Percentiles rank a stretch among this genome's conserved stretches.
These are phyloP conservation scores for Arabis hirsuta DNA, from an alignment of 345 rosid genomes.

Conservation along the genomic window DNA sequence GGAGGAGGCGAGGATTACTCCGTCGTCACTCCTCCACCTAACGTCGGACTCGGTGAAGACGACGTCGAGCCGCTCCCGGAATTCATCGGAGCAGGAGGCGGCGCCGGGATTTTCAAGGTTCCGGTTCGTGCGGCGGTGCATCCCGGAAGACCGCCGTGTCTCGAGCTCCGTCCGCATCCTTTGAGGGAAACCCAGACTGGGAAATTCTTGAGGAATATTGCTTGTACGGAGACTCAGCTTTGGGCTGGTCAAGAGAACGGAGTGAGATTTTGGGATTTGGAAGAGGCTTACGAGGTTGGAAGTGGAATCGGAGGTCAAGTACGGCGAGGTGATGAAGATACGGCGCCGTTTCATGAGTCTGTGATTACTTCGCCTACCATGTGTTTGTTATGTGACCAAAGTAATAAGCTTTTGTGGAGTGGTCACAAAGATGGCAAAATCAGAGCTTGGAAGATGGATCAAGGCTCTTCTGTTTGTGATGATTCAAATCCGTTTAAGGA, in stretches of 20 bases:
- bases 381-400: slow-evolving; percentile 71
- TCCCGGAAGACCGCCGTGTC: slow-evolving; percentile 74
- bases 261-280: slow-evolving; percentile 76
- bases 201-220: slow-evolving; percentile 76
- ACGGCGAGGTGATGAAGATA: slow-evolving; percentile 91
- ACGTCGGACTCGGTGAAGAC: slow-evolving; percentile 20
- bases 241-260: slow-evolving; percentile 97
- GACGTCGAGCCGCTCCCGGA: slow-evolving; percentile 54
- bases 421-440: slow-evolving; percentile 95
- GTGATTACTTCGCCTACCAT: slow-evolving; percentile 66
- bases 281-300: slow-evolving; percentile 65
- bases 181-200: slow-evolving; percentile 91
- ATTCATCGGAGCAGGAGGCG: slow-evolving; percentile 61
- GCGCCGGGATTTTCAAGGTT: slow-evolving; percentile 57
- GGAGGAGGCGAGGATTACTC: slow-evolving; percentile 33
- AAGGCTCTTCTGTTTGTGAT: slow-evolving; percentile 23
- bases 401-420: slow-evolving; percentile 69
- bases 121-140: slow-evolving; percentile 75
- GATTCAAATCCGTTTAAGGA: slow-evolving; percentile 56
- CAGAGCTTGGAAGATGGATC: slow-evolving; percentile 82
- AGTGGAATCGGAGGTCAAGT: slow-evolving; percentile 62
- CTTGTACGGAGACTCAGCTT: slow-evolving; percentile 77
- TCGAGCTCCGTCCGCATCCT: slow-evolving; percentile 90
- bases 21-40: slow-evolving; percentile 42
- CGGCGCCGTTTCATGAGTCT: slow-evolving; percentile 91